Evolutionary conservation across 176 grass and related monocot genomes (phyloP).

Genomic region (Zoysia pacifica): DNA sequence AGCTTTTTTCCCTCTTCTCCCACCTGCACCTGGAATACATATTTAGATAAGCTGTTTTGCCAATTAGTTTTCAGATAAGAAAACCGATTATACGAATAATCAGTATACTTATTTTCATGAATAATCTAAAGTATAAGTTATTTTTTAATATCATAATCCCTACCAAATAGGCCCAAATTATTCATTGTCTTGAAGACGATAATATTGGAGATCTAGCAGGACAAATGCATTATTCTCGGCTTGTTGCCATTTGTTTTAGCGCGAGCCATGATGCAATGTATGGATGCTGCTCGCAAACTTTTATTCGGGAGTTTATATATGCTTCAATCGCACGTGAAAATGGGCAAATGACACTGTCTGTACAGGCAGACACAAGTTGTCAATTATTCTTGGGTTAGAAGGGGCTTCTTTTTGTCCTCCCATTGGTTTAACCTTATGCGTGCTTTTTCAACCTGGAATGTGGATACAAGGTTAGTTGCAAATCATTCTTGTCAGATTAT

Average conservation of each 20-base stretch:
- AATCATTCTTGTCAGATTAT: not conserved
- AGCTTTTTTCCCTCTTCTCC: no score
- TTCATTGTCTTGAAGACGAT: not conserved
- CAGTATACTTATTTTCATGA: no score
- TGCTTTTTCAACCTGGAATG: constrained; percentile 50
- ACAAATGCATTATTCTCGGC: no score
- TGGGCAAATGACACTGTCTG: not conserved
- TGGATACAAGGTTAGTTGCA: not conserved
- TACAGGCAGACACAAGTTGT: not conserved
- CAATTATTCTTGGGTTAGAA: not conserved
- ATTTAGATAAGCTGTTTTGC: no score
- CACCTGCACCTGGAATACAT: no score
- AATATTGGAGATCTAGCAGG: not conserved
- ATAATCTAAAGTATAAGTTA: no score
- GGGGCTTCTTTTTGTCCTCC: constrained; percentile 40
- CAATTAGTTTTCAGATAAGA: no score
- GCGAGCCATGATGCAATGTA: not conserved
- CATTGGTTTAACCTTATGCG: constrained; percentile 55
- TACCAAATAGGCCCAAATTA: no score
- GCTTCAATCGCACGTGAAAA: not conserved
- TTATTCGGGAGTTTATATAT: not conserved
- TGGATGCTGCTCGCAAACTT: not conserved
- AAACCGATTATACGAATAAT: no score
- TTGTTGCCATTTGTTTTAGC: no score
- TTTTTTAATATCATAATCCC: no score